Base-by-base conservation (phyloP, 805 yeast species). In the Lipomyces mesembrius region DNA sequence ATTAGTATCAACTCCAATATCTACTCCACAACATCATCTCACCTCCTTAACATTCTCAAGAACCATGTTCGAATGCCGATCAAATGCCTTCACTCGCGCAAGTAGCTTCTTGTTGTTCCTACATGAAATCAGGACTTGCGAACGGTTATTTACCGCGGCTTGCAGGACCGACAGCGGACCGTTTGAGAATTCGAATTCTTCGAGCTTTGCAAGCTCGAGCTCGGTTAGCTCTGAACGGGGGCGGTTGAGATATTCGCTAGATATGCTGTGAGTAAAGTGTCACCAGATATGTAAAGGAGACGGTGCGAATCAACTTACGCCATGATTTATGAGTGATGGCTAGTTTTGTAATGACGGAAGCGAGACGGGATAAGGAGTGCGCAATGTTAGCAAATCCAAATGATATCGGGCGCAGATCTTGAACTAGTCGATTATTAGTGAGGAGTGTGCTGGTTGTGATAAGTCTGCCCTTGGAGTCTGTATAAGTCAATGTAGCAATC, bases 151-250 rank as follows among this genome's bases (percentile, higher is more conserved):
- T 53, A 92, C 89, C 0, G 98, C 92, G 57, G 88, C 87, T 72
- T 92, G 91, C n/a, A 95, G 84, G 34, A 95, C 82, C 2, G 94
- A 87, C 83, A 95, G 84, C 14, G 99, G 99, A 0, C 99, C 99
- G 78, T 92, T 85, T 66, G 85, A 83, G 74, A 91, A 90, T 77
- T 94, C 98, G 75, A 88, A 92, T 75, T 93, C 97, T 77, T 94
- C 98, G 43, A 93, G 81, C 72, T 86, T 88, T 61, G 86, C 88
- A 37, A 92, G 84, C 75, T 95, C 98, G 25, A 84, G 83, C 71
- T 89, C 91, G 9, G 92, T 85, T 60, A 94, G 83, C 74, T 93
- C 97, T 4, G 90, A 83, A 71, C 89, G 86, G 34, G 96, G 92
- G 68, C 88, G 86, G 74, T 89, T 89, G 62, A 86, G 79, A 54